Evolutionary conservation across 2,329 filamentous ascomycete genomes (phyloP), one percentile per base, ranked within the genome.

Genomic region (Botrytis porri): DNA sequence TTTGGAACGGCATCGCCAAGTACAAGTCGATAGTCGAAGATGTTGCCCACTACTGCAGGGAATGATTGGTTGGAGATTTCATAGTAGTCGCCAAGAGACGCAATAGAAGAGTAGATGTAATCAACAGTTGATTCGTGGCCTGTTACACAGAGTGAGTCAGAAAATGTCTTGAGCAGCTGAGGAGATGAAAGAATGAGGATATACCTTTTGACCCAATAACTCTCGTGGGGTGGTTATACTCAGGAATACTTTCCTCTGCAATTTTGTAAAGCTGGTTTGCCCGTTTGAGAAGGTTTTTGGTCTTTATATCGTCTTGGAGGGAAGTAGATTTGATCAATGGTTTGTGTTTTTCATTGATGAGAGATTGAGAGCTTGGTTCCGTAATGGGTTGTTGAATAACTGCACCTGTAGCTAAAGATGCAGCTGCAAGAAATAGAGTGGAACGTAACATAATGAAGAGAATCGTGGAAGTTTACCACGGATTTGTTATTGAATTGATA

Each of bases 171-270:
- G 22, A 5, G 74, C 59, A 2, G 32, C 16, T 3, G 39, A 74
- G 63, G 45, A 29, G 72, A 60, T 65, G 35, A 61, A 70, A 29
- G 12, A 22, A 43, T 63, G 63, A 57, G 18, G 41, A 48, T 76
- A 72, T 81, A 89, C 89, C 89, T 79, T 86, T 79, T 75, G 89
- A 91, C 43, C 91, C 90, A 76, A 93, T 92, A 35, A 93, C 90
- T 70, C 91, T 86, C 1, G 91, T 93, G 1, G 91, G 91, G 77
- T 90, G 90, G 74, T 87, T 87, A 78, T 89, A 92, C 75, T 92
- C 88, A 2, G 85, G 83, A 74, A 87, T 82, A 18, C 86, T 85
- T 70, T 86, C 83, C 80, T 90, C 84, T 0, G 91, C 90, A 72
- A 92, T 87, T 69, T 86, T 83, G 77, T 87, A 92, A 14, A 93